Percentiles rank a stretch among this genome's conserved stretches.
phyloP scores from a whole-genome alignment of 306 rosid species.

The Astragalus glycyphyllos region DNA sequence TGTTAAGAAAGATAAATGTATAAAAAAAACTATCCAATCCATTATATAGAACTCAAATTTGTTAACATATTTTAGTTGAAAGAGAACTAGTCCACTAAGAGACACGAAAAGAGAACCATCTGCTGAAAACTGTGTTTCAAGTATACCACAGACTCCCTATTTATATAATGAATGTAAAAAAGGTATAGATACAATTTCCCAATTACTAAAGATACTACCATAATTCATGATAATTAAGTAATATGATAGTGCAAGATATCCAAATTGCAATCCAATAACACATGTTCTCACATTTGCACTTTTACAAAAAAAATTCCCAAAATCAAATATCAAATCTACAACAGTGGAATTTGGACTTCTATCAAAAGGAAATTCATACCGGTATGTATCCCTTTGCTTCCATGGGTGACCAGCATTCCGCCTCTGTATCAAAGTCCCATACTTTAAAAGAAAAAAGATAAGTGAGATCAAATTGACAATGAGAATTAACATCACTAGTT shows the following conservation, averaged over 20 bases:
- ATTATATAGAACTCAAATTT: too few relatives aligned
- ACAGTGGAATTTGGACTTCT: not conserved
- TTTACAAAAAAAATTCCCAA: not conserved
- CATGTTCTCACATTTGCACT: constrained; percentile 1
- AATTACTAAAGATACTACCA: not conserved
- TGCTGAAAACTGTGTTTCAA: constrained; percentile 1
- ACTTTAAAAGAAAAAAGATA: too few relatives aligned
- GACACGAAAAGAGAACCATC: not conserved
- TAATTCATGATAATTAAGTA: not conserved
- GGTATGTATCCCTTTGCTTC: constrained; percentile 90
- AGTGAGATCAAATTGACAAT: too few relatives aligned
- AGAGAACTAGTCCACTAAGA: not conserved
- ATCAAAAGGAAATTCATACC: constrained; percentile 48
- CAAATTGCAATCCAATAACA: not conserved
- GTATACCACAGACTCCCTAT: not conserved
- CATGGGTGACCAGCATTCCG: constrained; percentile 88
- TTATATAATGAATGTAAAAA: not conserved
- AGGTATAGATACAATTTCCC: not conserved
- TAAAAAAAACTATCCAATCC: too few relatives aligned
- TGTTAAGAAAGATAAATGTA: too few relatives aligned
- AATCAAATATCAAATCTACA: not conserved
- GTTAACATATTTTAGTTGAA: constrained; percentile 10
- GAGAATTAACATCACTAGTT: too few relatives aligned
- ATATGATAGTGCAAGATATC: constrained; percentile 11
- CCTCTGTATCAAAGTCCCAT: too few relatives aligned